A percentile compares a stretch with the other conserved stretches of the same genome.
phyloP scores from a whole-genome alignment of 2,329 filamentous ascomycete species.

The Calonectria hawksworthii region DNA sequence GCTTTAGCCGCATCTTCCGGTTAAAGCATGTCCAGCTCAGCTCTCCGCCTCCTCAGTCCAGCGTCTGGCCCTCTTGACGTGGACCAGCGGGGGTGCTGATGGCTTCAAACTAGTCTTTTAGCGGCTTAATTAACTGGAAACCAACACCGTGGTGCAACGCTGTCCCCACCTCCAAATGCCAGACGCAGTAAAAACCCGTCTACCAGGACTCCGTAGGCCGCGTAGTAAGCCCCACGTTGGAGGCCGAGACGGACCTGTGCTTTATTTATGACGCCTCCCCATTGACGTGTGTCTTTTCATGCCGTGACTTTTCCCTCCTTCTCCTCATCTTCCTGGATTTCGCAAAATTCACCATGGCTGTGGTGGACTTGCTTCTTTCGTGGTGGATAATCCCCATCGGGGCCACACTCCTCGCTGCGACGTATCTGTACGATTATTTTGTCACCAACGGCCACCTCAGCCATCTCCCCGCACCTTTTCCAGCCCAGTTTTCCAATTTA shows the following conservation, averaged over 20 bases:
- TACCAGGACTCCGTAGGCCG: conserved; percentile 4
- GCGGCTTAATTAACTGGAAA: neutral
- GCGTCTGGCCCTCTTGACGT: neutral
- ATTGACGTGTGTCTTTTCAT: neutral
- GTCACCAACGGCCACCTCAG: conserved; percentile 66
- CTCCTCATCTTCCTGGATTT: neutral
- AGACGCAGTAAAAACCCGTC: neutral
- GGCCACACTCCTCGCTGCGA: conserved; percentile 63
- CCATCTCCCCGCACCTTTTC: conserved; percentile 73
- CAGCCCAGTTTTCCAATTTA: conserved; percentile 78
- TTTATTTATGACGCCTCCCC: conserved; percentile 13
- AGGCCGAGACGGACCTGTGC: neutral
- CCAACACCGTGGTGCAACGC: neutral
- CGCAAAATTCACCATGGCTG: conserved; percentile 41
- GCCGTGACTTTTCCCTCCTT: neutral
- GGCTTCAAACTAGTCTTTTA: neutral
- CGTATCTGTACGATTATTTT: conserved; percentile 72
- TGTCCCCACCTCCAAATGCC: neutral
- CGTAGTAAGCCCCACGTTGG: conserved; percentile 9
- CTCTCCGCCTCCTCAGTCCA: neutral
- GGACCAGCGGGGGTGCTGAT: neutral
- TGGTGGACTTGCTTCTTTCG: conserved; percentile 52
- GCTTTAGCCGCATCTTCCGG: conserved; percentile 11
- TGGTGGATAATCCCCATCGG: conserved; percentile 63
- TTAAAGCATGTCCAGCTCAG: neutral